Conservation (phyloP, 495 filamentous ascomycete species). For the Opeltia flavorubescens region DNA sequence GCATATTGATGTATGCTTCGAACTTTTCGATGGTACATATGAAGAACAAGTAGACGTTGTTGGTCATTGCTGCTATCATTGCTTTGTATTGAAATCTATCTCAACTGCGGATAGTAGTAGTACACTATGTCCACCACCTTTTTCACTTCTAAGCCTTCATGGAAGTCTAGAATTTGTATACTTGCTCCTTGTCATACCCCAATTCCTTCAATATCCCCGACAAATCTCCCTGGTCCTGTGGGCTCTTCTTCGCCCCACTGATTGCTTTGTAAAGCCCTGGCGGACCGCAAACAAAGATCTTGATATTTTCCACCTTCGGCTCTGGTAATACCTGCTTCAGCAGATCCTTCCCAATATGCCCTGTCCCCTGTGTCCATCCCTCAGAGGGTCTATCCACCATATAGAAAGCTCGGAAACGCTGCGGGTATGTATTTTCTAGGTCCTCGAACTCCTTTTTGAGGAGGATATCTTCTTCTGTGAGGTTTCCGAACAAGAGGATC, state of each 20-base stretch:
- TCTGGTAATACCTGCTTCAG: slow-evolving; percentile 32
- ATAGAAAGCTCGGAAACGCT: slow-evolving; percentile 44
- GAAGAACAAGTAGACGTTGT: too few relatives aligned
- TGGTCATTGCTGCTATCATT: too few relatives aligned
- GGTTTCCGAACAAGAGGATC: slow-evolving; percentile 51
- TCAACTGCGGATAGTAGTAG: too few relatives aligned
- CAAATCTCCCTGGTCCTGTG: slow-evolving; percentile 84
- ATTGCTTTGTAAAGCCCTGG: slow-evolving; percentile 89
- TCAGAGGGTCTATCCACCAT: slow-evolving; percentile 36
- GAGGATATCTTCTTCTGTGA: slow-evolving; percentile 47
- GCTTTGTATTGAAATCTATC: too few relatives aligned
- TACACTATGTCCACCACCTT: too few relatives aligned
- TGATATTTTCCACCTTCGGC: slow-evolving; percentile 40
- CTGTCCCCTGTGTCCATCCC: slow-evolving; percentile 31
- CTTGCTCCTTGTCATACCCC: slow-evolving; percentile 84
- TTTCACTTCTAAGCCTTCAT: too few relatives aligned
- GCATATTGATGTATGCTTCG: too few relatives aligned
- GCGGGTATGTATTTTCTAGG: slow-evolving; percentile 38
- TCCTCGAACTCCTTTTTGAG: slow-evolving; percentile 38
- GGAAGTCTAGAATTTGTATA: slow-evolving; percentile 86
- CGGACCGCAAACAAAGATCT: slow-evolving; percentile 60
- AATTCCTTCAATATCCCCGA: slow-evolving; percentile 73
- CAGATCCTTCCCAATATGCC: slow-evolving; percentile 41
- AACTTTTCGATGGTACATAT: too few relatives aligned
- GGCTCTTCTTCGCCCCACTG: slow-evolving; percentile 76